Conservation (phyloP, 2,329 filamentous ascomycete genomes). For the Claviceps sp. region DNA sequence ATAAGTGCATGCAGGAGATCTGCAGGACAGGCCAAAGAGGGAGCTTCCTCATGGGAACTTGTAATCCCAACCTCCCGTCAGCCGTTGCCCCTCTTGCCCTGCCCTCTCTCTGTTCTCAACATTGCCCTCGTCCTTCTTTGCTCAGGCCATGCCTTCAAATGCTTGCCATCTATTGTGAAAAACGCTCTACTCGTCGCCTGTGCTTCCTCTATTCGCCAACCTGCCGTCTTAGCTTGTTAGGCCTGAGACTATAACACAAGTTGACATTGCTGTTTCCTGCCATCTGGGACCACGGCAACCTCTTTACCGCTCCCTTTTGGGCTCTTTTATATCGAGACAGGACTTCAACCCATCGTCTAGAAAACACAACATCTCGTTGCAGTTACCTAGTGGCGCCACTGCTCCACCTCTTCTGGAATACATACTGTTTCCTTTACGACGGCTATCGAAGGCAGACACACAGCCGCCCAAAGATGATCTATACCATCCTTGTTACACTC, state of each 20-base stretch:
- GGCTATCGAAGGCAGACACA: neutral
- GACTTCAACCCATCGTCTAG: neutral
- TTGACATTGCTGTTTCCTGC: neutral
- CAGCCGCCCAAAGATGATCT: neutral
- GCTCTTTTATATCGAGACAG: too few species aligned
- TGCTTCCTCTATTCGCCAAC: neutral
- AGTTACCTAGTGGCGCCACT: neutral
- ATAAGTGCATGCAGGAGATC: too few species aligned
- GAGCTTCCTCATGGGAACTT: neutral
- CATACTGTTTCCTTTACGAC: neutral
- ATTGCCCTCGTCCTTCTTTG: neutral
- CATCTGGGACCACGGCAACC: too few species aligned
- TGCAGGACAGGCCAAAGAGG: neutral
- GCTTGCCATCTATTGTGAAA: neutral
- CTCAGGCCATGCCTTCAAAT: neutral
- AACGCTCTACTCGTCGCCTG: neutral
- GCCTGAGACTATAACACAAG: neutral
- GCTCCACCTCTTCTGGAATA: neutral
- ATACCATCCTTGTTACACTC: slow-evolving; percentile 19
- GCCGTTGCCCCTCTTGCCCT: neutral
- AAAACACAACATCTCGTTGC: neutral
- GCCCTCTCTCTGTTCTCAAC: neutral
- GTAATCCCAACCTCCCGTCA: neutral
- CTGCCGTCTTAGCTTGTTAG: slow-evolving; percentile 1
- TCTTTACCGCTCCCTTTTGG: too few species aligned